Base-by-base conservation (phyloP, 306 rosid genomes). In the Vigna unguiculata region DNA sequence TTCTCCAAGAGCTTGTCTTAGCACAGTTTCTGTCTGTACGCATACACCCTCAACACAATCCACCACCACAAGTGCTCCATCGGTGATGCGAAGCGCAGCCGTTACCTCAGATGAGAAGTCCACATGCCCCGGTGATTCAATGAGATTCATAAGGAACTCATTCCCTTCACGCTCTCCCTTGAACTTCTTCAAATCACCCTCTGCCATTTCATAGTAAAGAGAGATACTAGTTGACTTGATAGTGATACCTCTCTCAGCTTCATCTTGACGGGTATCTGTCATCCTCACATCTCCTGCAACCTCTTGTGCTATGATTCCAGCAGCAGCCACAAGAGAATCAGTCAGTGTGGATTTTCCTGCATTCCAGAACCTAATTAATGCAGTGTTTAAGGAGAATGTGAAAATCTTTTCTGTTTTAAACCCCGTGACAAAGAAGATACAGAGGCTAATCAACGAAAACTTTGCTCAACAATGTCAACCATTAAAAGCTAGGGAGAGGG, bases 21-120 rank as follows among this genome's bases (percentile, higher is more conserved):
- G 88, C 71, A 92, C 96, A 4, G 96, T 88, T 74, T 88, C 96
- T 1, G 93, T 92, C 30, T 90, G 93, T 52, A 92, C 96, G 72
- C 97, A 90, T 2, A 92, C 96, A 12, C 96, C 96, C 53, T 92
- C 97, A 7, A 92, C 74, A 59, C 96, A 90, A 25, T 92, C 97
- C 21, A 92, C 96, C 62, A 90, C 93, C 67, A 92, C 91, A 14
- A 92, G 86, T 7, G 96, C 97, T 46, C 96, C 97, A 74, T 90
- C 97, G 20, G 95, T 92, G 58, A 92, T 90, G 20, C 91, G 91
- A 16, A 90, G 90, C 3, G 90, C 93, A 30, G 93, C 97, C 1
- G 96, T 90, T 57, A 92, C 97, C 84, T 90, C 97, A 2, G 93
- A 92, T 16, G 97, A 92, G 82, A 92, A 92, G 82, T 90, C 97